Evolutionary conservation across 768 basidiomycete genomes (phyloP), one percentile per base, ranked within the genome.

Genomic region (Inosperma sp.): DNA sequence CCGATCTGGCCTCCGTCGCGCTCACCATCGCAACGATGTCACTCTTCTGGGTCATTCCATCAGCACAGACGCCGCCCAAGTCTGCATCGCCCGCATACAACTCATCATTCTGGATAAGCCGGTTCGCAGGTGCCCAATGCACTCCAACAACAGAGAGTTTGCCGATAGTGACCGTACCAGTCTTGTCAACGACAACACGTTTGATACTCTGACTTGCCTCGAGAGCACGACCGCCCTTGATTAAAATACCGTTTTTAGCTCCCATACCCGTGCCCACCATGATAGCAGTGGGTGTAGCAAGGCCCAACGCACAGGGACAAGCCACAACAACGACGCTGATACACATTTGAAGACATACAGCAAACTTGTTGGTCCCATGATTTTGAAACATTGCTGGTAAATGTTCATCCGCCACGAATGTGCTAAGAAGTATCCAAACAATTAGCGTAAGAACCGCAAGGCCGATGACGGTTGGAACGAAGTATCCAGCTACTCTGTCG

Each of bases 181-280:
- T 99, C 77, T 99, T 99, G 77, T 99, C 96, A 42, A 98, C 65
- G 0, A 96, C 81, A 55, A 98, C 82, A 12, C 83, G 77, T 64
- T 83, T 83, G 60, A 98, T 83, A 45, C 77, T 75, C 57, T 81
- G 83, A 67, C 92, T 93, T 3, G 91, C 93, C 64, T 99, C 96
- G 22, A 99, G 74, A 3, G 96, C 94, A 12, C 88, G 77, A 2
- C 94, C 96, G 17, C 96, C 94, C 65, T 99, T 99, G 81, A 99
- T 98, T 39, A 99, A 71, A 52, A 99, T 98, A 0, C 96, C 95
- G 60, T 98, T 95, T 72, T 88, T 80, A 7, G 96, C 96, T 2
- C 96, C 96, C 50, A 98, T 83, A 1, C 96, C 96, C 0, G 95
- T 98, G 14, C 96, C 96, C 26, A 98, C 96, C 96, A 98, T 98